These are phyloP conservation scores for Paramecium primaurelia DNA, from an alignment of 73 alveolate species.

Conservation along the genomic window DNA sequence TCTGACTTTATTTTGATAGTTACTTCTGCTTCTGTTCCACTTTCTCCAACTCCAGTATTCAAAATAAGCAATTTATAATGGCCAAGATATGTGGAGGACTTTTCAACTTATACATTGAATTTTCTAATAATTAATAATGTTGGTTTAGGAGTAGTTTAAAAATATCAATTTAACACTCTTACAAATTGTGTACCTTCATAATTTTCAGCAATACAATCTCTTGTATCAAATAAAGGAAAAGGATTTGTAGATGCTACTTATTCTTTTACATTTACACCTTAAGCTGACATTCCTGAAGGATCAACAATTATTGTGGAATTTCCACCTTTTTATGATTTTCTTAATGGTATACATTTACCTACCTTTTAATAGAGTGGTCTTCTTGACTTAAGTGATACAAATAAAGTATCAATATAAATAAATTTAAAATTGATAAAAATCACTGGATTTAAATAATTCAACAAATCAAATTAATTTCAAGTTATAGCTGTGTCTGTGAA, in stretches of 20 bases:
- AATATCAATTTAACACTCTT: not conserved
- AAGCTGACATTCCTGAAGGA: constrained; percentile 18
- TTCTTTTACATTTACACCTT: not conserved
- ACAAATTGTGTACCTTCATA: not conserved
- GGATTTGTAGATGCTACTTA: constrained; percentile 53
- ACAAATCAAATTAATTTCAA: not conserved
- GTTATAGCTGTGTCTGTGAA: constrained; percentile 46
- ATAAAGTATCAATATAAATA: not conserved
- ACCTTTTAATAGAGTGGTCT: not conserved
- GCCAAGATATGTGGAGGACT: constrained; percentile 45
- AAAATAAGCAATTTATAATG: constrained; percentile 38
- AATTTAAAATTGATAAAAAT: constrained; percentile 14
- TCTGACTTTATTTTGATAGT: constrained; percentile 46
- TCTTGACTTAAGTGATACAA: not conserved
- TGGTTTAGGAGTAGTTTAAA: not conserved
- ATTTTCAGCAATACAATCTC: not conserved
- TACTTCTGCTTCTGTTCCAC: not conserved
- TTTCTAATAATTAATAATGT: not conserved
- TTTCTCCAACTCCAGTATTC: not conserved
- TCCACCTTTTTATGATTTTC: constrained; percentile 34
- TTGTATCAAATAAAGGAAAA: not conserved
- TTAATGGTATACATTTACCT: not conserved
- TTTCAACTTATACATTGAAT: not conserved
- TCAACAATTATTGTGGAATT: constrained; percentile 20
- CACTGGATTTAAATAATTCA: not conserved